Conservation (phyloP, 2,329 filamentous ascomycete genomes). For the Pestalotiopsis sp. region DNA sequence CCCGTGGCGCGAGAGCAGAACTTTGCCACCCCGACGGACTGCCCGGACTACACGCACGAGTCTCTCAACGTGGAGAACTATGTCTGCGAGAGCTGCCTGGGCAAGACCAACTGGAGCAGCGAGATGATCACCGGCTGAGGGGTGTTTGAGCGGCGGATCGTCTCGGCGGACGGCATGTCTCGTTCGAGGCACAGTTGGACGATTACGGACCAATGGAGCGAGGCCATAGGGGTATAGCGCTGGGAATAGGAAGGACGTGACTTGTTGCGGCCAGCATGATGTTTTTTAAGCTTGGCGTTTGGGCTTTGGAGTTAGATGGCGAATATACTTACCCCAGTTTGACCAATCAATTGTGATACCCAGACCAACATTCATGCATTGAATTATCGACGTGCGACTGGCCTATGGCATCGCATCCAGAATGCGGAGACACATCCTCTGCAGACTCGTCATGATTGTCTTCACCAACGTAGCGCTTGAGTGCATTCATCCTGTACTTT, state of each 20-base stretch:
- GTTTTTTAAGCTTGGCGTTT: not conserved
- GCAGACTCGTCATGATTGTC: not conserved
- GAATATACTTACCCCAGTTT: not conserved
- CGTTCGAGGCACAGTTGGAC: not conserved
- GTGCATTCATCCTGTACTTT: not conserved
- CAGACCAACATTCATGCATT: not conserved
- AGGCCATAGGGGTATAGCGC: not conserved
- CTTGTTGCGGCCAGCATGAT: not conserved
- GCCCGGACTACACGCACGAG: conserved; percentile 13
- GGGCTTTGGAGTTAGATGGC: not conserved
- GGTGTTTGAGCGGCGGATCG: not conserved
- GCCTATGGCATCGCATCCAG: too few relatives aligned
- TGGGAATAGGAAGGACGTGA: not conserved
- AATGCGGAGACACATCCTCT: too few relatives aligned
- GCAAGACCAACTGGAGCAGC: conserved; percentile 10
- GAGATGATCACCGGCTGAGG: conserved; percentile 8
- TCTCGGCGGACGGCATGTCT: not conserved
- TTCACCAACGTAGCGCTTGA: not conserved
- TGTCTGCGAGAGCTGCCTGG: conserved; percentile 14
- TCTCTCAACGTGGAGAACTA: conserved; percentile 10
- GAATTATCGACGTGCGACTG: too few relatives aligned
- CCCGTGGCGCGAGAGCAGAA: conserved; percentile 12
- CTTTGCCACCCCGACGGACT: conserved; percentile 12
- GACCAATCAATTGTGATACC: not conserved
- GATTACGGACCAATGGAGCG: not conserved